Conservation (phyloP, 768 basidiomycete species). For the Trametes cingulata region DNA sequence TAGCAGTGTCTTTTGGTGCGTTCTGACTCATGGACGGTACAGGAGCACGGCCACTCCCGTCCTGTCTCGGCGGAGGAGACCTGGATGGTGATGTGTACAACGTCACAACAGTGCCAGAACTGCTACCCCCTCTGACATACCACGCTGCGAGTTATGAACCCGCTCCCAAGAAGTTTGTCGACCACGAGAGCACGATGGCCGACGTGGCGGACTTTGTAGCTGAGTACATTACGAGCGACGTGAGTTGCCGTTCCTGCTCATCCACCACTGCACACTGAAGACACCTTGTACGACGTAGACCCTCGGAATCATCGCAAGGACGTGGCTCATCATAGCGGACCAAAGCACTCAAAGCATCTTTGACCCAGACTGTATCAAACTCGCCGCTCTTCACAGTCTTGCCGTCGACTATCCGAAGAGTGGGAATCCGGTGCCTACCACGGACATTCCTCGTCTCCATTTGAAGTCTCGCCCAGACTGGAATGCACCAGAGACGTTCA, state of each 20-base stretch:
- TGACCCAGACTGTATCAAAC: conserved; percentile 50
- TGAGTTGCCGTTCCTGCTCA: conserved; percentile 30
- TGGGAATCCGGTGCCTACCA: conserved; percentile 34
- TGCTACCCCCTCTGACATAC: conserved; percentile 30
- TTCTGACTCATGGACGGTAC: background rate
- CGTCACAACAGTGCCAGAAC: conserved; percentile 25
- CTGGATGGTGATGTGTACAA: conserved; percentile 48
- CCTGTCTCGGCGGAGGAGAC: conserved; percentile 68
- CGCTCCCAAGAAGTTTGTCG: conserved; percentile 45
- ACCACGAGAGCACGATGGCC: conserved; percentile 52
- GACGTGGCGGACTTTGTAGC: conserved; percentile 72
- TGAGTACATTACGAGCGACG: conserved; percentile 68
- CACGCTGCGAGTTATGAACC: conserved; percentile 52
- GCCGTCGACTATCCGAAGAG: conserved; percentile 72
- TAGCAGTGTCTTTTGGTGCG: background rate
- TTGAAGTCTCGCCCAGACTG: conserved; percentile 54
- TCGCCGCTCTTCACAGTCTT: conserved; percentile 60
- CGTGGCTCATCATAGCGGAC: conserved; percentile 69
- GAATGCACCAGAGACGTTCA: conserved; percentile 61
- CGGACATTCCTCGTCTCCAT: conserved; percentile 46
- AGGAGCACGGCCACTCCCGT: conserved; percentile 63
- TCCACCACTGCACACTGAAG: background rate
- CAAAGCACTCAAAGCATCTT: conserved; percentile 47
- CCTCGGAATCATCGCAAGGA: conserved; percentile 61
- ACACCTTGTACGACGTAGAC: conserved; percentile 37